A percentile compares a stretch with the other conserved stretches of the same genome.
phyloP scores from a whole-genome alignment of 2,329 filamentous ascomycete species.

The Talaromyces sp. region DNA sequence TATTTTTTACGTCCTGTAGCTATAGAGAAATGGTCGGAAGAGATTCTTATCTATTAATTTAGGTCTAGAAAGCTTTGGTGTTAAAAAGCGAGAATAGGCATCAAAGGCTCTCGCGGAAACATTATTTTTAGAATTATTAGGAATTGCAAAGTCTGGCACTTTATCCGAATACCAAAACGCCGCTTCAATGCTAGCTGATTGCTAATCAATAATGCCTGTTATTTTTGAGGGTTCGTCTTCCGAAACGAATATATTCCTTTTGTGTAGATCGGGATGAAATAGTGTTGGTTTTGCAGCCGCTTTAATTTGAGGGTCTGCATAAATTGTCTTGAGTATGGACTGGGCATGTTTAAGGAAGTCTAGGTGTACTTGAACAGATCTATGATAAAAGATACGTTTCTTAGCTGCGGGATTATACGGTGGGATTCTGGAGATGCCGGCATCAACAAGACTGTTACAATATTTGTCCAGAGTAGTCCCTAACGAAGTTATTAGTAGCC shows the following conservation, averaged over 20 bases:
- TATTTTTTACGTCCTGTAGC: conserved; percentile 36
- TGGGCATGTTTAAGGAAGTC: conserved; percentile 25
- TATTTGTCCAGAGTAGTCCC: conserved; percentile 30
- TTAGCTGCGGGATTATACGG: conserved; percentile 13
- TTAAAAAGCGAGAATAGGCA: conserved; percentile 22
- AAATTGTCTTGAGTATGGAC: conserved; percentile 24
- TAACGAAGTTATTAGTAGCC: conserved; percentile 15
- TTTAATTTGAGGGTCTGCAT: conserved; percentile 20
- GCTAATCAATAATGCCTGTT: conserved; percentile 39
- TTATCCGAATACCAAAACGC: conserved; percentile 34
- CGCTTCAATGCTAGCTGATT: conserved; percentile 35
- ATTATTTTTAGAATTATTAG: conserved; percentile 18
- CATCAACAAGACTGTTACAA: conserved; percentile 33
- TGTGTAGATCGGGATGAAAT: conserved; percentile 37
- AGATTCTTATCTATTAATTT: conserved; percentile 31
- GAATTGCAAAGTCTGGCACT: conserved; percentile 34
- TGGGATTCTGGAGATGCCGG: conserved; percentile 31
- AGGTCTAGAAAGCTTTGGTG: conserved; percentile 23
- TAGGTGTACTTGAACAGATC: conserved; percentile 28
- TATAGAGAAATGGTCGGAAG: conserved; percentile 36
- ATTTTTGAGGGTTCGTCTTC: conserved; percentile 31
- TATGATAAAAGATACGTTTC: conserved; percentile 27
- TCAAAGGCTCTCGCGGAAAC: conserved; percentile 29
- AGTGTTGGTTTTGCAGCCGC: conserved; percentile 25
- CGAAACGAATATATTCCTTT: conserved; percentile 39